Evolutionary conservation across 805 yeast species (phyloP), one percentile per base, ranked within the genome.

Genomic region (Wickerhamiella azyma): DNA sequence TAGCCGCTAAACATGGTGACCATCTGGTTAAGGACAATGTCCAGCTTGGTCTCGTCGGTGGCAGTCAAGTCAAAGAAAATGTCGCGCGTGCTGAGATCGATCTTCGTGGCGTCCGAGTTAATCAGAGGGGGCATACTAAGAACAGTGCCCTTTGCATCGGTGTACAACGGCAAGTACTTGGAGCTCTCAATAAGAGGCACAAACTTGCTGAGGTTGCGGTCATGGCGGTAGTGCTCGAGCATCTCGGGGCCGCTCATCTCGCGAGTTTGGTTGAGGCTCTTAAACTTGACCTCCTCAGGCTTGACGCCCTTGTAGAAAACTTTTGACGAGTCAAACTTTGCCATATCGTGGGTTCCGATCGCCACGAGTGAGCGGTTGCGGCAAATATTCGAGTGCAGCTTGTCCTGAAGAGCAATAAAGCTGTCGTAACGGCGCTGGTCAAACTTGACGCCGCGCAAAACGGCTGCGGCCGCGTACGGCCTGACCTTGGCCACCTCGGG

Each of bases 301-400:
- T 77, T 70, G 53, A 82, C 68, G 37, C 92, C 96, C 60, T 81
- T 85, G 69, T 85, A 92, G 46, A 85, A 76, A 68, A 92, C 85
- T 49, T 94, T 94, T n/a, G 45, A 24, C 24, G 84, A 82, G 35
- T 74, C 62, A 54, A 89, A 67, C 41, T 81, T 76, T 63, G 85
- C 94, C 51, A 81, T 71, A 65, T 92, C 97, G 61, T 92, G 99
- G 45, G 99, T 92, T 58, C 99, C 99, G 74, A 89, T 86, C 43
- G 98, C 97, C 47, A 92, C 98, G 56, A 92, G 74, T 29, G 95
- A 81, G 74, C 99, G 84, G 67, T 89, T 84, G 71, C 99, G 89
- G 67, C 98, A 89, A 59, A 92, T 70, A 64, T 92, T 92, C 52
- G 94, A 71, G 68, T 92, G 99, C 55, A 92, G 72, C 66, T 92